Evolutionary conservation across 2,329 filamentous ascomycete genomes (phyloP), one percentile per base, ranked within the genome.

Genomic region (Penicillium sp.): DNA sequence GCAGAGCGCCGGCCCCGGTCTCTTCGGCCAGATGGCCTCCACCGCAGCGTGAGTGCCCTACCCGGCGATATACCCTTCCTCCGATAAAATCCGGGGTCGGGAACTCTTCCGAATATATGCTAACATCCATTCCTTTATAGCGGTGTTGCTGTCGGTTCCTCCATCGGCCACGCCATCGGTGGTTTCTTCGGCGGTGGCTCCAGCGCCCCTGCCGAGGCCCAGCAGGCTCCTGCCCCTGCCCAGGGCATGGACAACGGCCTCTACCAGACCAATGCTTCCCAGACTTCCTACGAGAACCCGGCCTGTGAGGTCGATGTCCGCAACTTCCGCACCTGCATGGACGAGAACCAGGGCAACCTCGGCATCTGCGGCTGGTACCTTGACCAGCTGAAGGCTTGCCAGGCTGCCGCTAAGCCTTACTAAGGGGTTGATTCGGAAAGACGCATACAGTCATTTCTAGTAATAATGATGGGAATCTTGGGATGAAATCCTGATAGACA

Each of bases 351-450:
- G 72, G 94, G 94, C 66, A 92, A 94, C 79, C 86, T 99, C 88
- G 88, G 89, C 72, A 95, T 97, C 72, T 99, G 94, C 81, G 89
- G 90, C 65, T 99, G 93, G 92, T 99, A 99, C 77, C 80, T 99
- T 68, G 94, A 99, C 76, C 93, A 99, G 84, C 83, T 99, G 77
- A 93, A 92, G 83, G 89, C 90, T 53, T 93, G 90, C 83, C 90
- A 93, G 81, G 79, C 84, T 62, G 89, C 90, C 66, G 87, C 90
- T 52, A 85, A 81, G 76, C 85, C 80, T 67, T 90, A 91, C 79
- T 91, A 86, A 72, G 51, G 44, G 48, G 11, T 40, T 57, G 13
- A 46, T 24, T 51, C 51, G 39, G 40, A 56, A 52, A 49, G 54
- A 52, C 50, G 52, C 21, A 54, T 54, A 50, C 32, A 34, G 47